These are phyloP conservation scores for Fomitopsis serialis DNA, from an alignment of 768 basidiomycete species.

Conservation along the genomic window DNA sequence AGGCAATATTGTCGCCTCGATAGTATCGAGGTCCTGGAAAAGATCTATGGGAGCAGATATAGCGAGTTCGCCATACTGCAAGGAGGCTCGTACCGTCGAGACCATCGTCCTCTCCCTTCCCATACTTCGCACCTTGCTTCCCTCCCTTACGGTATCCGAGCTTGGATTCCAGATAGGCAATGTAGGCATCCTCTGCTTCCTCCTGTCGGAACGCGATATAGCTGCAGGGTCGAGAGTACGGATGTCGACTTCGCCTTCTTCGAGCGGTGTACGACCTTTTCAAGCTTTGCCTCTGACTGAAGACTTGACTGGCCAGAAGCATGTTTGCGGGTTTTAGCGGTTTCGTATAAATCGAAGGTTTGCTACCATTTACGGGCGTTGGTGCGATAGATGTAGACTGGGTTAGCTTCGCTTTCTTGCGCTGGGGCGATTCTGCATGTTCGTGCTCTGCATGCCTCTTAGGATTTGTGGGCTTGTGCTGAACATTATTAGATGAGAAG, in stretches of 20 bases:
- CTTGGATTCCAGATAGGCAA: conserved; percentile 75
- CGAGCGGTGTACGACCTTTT: conserved; percentile 26
- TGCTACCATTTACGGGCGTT: neutral
- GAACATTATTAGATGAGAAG: conserved; percentile 33
- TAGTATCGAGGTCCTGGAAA: conserved; percentile 16
- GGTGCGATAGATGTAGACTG: neutral
- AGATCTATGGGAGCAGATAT: neutral
- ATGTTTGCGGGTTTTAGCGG: neutral
- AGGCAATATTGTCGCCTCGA: conserved; percentile 13
- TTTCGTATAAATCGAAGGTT: neutral
- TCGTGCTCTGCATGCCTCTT: conserved; percentile 39
- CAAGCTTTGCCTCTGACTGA: conserved; percentile 25
- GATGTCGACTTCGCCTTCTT: neutral
- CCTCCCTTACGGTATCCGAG: conserved; percentile 48
- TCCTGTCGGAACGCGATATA: conserved; percentile 36
- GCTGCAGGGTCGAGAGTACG: conserved; percentile 1
- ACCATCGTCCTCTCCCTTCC: conserved; percentile 64
- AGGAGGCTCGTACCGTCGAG: conserved; percentile 59
- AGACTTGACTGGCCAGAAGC: neutral
- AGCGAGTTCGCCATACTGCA: too few relatives aligned
- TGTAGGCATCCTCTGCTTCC: conserved; percentile 78
- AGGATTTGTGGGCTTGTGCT: conserved; percentile 4
- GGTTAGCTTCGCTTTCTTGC: conserved; percentile 42
- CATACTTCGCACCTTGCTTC: conserved; percentile 35
- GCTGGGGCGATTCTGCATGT: conserved; percentile 39